phyloP scores from a whole-genome alignment of 2,329 filamentous ascomycete genomes.

The Colletotrichum sp. region DNA sequence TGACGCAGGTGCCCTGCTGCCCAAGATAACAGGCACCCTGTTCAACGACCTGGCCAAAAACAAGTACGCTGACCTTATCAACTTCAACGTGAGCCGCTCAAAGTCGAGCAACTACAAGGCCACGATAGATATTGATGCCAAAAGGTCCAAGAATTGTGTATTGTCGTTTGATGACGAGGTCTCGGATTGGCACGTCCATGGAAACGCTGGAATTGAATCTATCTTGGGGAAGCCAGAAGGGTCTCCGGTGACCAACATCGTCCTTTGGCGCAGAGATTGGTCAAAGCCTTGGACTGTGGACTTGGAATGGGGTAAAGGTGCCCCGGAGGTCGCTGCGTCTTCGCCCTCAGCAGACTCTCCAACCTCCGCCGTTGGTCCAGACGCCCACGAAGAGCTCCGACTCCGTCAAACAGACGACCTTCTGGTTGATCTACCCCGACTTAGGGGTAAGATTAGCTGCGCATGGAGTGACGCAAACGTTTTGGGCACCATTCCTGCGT shows the following conservation, averaged over 20 bases:
- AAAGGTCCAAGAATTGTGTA: slow-evolving; percentile 81
- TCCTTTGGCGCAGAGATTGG: slow-evolving; percentile 86
- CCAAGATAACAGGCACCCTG: slow-evolving; percentile 41
- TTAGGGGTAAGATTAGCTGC: slow-evolving; percentile 76
- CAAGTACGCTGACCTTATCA: slow-evolving; percentile 65
- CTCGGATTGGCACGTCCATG: slow-evolving; percentile 65
- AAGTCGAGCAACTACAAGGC: slow-evolving; percentile 52
- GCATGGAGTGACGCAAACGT: slow-evolving; percentile 88
- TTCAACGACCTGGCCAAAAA: slow-evolving; percentile 44
- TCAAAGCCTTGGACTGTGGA: slow-evolving; percentile 77
- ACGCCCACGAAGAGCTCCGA: slow-evolving; percentile 25
- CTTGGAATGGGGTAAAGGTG: slow-evolving; percentile 63
- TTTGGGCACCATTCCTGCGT: slow-evolving; percentile 75
- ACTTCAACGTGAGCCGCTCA: slow-evolving; percentile 61
- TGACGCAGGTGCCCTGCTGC: slow-evolving; percentile 46
- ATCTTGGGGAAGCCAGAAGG: slow-evolving; percentile 69
- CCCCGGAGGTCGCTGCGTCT: not conserved
- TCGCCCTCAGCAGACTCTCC: not conserved
- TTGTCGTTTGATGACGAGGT: slow-evolving; percentile 75
- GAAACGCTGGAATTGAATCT: slow-evolving; percentile 61
- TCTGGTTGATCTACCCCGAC: slow-evolving; percentile 25
- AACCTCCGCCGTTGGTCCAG: not conserved
- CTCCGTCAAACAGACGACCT: slow-evolving; percentile 42
- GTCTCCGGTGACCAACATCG: slow-evolving; percentile 70
- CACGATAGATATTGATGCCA: slow-evolving; percentile 69